Evolutionary conservation across 1,284 basidiomycete genomes (phyloP), one percentile per base, ranked within the genome.

Genomic region (Pascua sp.): DNA sequence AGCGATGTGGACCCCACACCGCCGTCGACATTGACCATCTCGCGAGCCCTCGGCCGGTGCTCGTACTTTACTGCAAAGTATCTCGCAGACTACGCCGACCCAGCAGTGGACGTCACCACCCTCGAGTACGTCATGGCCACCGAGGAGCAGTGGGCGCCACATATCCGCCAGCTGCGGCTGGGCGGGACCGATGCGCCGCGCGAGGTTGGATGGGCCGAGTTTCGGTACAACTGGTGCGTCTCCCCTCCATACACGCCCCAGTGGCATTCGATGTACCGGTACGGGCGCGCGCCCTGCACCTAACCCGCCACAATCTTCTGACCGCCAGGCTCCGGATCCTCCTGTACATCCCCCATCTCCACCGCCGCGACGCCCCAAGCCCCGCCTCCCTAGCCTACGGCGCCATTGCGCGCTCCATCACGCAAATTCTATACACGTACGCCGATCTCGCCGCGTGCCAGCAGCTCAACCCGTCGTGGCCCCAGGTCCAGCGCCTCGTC

Each of bases 1-100:
- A 61, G 66, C 50, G 64, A 69, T 11, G 59, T 67, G 11, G 64
- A 66, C 44, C 59, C 59, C 0, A 51, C 56, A 5, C 55, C 60
- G 0, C 49, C 58, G 7, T 24, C 47, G 1, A 45, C 47, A 8
- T 57, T 65, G 2, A 41, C 42, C 9, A 56, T 51, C 16, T 56
- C 59, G 3, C n/a, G n/a, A n/a, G n/a, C n/a, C n/a, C n/a, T n/a
- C n/a, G n/a, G n/a, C n/a, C n/a, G n/a, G n/a, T n/a, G n/a, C n/a
- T 59, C 58, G 5, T 47, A 50, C 42, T 59, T 59, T 32, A 63
- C 56, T 2, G 52, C 63, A 2, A 47, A 56, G 47, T 60, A 60
- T 13, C 49, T 67, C 15, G 47, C 59, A 9, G 66, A 67, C 51
- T 58, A 52, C 16, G 45, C 46, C 4, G 61, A 67, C 43, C 58